These are phyloP conservation scores for Hypoxylon rickii DNA, from an alignment of 495 filamentous ascomycete species.

Conservation along the genomic window DNA sequence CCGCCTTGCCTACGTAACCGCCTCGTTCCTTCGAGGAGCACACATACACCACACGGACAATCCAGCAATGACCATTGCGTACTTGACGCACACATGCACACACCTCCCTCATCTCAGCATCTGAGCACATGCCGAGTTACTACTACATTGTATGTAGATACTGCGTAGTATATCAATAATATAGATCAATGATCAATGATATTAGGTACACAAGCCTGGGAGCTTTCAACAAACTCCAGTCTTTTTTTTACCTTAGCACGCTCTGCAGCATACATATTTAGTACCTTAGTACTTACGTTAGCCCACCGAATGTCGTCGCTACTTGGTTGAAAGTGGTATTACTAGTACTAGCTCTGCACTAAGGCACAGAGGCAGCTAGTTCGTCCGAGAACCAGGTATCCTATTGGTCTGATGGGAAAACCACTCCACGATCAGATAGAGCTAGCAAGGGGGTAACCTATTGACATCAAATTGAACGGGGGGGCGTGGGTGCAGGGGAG, in stretches of 20 bases:
- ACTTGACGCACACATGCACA: neutral
- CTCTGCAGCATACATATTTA: too few relatives aligned
- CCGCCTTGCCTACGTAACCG: neutral
- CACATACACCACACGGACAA: neutral
- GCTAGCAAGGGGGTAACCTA: slow-evolving; percentile 32
- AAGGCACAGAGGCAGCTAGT: slow-evolving; percentile 27
- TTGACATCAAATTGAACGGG: slow-evolving; percentile 7
- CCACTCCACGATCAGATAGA: slow-evolving; percentile 35
- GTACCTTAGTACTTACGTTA: too few relatives aligned
- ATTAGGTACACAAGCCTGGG: too few relatives aligned
- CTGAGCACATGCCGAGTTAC: neutral
- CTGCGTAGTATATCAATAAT: too few relatives aligned
- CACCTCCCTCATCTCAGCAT: slow-evolving; percentile 2
- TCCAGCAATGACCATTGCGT: slow-evolving; percentile 13
- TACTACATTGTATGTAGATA: neutral
- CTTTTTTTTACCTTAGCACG: too few relatives aligned
- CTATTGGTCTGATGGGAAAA: slow-evolving; percentile 26
- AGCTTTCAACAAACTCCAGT: too few relatives aligned
- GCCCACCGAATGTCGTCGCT: slow-evolving; percentile 17
- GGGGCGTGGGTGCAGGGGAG: slow-evolving; percentile 26
- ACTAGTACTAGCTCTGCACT: slow-evolving; percentile 34
- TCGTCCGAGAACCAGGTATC: slow-evolving; percentile 16
- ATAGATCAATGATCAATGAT: too few relatives aligned
- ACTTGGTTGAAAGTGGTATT: slow-evolving; percentile 30
- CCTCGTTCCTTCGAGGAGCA: neutral